Base-by-base conservation (phyloP, 208 protist genomes). In the Trypanosoma theileri region DNA sequence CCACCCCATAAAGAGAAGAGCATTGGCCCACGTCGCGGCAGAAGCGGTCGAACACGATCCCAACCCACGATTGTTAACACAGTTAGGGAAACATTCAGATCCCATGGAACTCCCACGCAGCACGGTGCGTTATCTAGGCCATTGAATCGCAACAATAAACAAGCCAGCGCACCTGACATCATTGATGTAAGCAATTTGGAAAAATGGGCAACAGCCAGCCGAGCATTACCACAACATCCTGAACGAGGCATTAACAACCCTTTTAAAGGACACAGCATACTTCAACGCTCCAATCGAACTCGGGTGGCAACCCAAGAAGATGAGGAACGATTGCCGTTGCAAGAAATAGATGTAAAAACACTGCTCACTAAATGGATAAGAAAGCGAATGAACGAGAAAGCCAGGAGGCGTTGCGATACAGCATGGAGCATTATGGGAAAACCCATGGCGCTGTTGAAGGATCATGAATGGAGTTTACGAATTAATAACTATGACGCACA, bases 1-100 rank as follows among this genome's bases (percentile, higher is more conserved):
- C 31, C 63, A 51, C 46, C 59, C 63, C 28, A 52, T 69, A 59
- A 59, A 69, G 26, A 35, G 63, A 59, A 31, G 63, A 26, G 31
- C 50, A 3, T 31, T 69, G 12, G 48, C 40, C 0, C 63, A 69
- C 31, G 28, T 31, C 13, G 52, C 21, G 7, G 63, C 50, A 22
- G 63, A 4, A 28, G 52, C 35, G 24, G 22, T 69, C 19, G 50
- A 69, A 35, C 35, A 59, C 52, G 21, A 69, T 26, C 53, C 35
- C 35, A 51, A 69, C 16, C 52, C 48, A 16, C 22, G 53, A 16
- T 13, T 59, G 8, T 19, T 51, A 46, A 22, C 63, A 9, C 0
- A 69, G 26, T 40, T 69, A 52, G 22, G 51, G 24, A 69, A 59
- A 31, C 28, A 59, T 31, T 4, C 63, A 19, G 52, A 31, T 51